Conservation (phyloP, 345 rosid species). For the Acer saccharum region DNA sequence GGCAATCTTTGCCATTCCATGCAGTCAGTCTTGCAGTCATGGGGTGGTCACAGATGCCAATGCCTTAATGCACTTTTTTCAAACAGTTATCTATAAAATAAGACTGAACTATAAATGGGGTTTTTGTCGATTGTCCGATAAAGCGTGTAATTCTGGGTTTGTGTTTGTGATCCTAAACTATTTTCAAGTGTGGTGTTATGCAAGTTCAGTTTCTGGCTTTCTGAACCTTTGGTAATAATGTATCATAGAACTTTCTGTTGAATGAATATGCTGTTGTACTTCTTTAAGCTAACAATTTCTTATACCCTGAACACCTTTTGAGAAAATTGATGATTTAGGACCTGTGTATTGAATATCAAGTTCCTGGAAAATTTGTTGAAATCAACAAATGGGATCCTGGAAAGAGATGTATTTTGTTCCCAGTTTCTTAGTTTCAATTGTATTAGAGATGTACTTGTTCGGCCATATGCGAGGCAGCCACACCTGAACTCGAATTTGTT, state of each 20-base stretch:
- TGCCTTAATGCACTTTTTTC: slow-evolving; percentile 27
- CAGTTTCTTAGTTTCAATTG: too few relatives aligned
- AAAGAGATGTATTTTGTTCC: too few relatives aligned
- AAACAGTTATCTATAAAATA: background rate
- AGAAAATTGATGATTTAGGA: too few relatives aligned
- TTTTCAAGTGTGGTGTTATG: slow-evolving; percentile 14
- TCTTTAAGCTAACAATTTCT: background rate
- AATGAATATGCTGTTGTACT: background rate
- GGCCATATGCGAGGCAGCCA: too few relatives aligned
- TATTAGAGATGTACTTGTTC: too few relatives aligned
- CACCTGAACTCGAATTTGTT: too few relatives aligned
- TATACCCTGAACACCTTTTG: too few relatives aligned
- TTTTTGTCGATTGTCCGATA: background rate
- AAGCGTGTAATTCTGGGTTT: slow-evolving; percentile 1
- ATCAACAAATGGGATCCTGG: too few relatives aligned
- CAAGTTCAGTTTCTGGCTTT: slow-evolving; percentile 7
- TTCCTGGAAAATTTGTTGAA: too few relatives aligned
- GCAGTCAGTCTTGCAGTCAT: background rate
- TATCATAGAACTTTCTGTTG: slow-evolving; percentile 5
- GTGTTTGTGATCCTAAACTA: slow-evolving; percentile 12
- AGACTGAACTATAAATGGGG: slow-evolving; percentile 12
- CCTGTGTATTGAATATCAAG: too few relatives aligned
- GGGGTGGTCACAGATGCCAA: slow-evolving; percentile 23
- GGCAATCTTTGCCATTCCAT: slow-evolving; percentile 29
- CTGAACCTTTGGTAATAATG: background rate